Evolutionary conservation across 2,329 filamentous ascomycete species (phyloP).

Genomic region (Remersonia thermophila): DNA sequence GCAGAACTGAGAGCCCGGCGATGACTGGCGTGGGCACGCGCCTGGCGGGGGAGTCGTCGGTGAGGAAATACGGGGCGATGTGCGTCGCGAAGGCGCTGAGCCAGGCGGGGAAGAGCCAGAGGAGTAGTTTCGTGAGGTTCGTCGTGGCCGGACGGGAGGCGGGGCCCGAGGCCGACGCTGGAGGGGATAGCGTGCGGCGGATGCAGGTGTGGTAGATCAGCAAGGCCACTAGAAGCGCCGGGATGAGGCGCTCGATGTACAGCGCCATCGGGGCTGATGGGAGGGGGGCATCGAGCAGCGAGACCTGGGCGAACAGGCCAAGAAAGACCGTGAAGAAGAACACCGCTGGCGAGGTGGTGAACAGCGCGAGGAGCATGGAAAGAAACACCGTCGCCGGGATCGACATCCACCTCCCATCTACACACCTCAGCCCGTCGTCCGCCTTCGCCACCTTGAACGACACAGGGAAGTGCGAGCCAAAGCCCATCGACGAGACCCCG

Average conservation of each 20-base stretch:
- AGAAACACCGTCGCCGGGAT: slow-evolving; percentile 66
- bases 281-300: slow-evolving; percentile 64
- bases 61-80: slow-evolving; percentile 57
- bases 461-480: slow-evolving; percentile 60
- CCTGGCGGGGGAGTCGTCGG: slow-evolving; percentile 56
- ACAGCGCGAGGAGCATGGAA: slow-evolving; percentile 61
- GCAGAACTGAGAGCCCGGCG: slow-evolving; percentile 53
- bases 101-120: slow-evolving; percentile 62
- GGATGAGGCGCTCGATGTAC: slow-evolving; percentile 45
- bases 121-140: slow-evolving; percentile 57
- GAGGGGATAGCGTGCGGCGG: slow-evolving; percentile 39
- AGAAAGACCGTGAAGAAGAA: slow-evolving; percentile 76
- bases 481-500: slow-evolving; percentile 50
- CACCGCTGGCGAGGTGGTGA: slow-evolving; percentile 61
- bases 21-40: slow-evolving; percentile 59
- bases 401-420: slow-evolving; percentile 28
- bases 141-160: slow-evolving; percentile 29
- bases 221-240: slow-evolving; percentile 54
- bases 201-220: slow-evolving; percentile 55
- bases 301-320: slow-evolving; percentile 76
- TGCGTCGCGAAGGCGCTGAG: slow-evolving; percentile 63
- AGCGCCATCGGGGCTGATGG: slow-evolving; percentile 46
- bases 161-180: too few species aligned
- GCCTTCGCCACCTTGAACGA: slow-evolving; percentile 51
- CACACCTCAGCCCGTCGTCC: not conserved